Evolutionary conservation across 371 early-diverging fungal genomes (phyloP).

Genomic region (Haplosporangium sp.): DNA sequence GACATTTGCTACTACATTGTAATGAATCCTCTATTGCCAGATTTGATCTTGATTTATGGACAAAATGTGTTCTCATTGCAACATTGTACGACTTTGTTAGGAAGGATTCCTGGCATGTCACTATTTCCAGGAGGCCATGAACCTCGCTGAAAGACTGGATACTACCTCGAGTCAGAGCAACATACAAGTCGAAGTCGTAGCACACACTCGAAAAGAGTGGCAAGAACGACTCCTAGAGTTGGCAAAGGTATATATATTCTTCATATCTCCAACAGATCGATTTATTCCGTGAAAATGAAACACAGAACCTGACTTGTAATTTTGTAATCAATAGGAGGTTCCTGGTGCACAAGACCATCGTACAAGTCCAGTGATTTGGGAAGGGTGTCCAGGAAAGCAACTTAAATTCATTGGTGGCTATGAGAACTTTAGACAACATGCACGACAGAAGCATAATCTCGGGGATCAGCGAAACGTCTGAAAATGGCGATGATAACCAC

Average conservation of each 20-base stretch:
- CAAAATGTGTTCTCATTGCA: too few relatives aligned
- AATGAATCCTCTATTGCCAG: too few relatives aligned
- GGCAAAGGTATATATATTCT: conserved; percentile 24
- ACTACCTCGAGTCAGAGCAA: conserved; percentile 45
- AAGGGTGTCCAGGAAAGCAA: conserved; percentile 44
- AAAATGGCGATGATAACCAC: background rate
- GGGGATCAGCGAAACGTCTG: conserved; percentile 29
- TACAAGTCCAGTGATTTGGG: conserved; percentile 52
- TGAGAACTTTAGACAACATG: conserved; percentile 40
- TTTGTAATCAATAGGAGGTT: conserved; percentile 17
- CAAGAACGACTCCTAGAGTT: conserved; percentile 30
- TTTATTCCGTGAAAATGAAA: background rate
- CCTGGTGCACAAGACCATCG: conserved; percentile 50
- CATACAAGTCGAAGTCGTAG: conserved; percentile 47
- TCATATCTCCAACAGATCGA: background rate
- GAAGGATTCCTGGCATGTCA: conserved; percentile 50
- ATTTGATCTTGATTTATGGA: too few relatives aligned
- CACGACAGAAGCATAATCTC: conserved; percentile 30
- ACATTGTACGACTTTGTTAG: background rate
- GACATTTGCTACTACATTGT: conserved; percentile 51
- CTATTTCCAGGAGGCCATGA: conserved; percentile 51
- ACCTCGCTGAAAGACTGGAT: conserved; percentile 36
- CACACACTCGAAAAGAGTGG: conserved; percentile 48
- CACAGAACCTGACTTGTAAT: background rate
- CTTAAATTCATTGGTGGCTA: conserved; percentile 47